A percentile compares a stretch with the other conserved stretches of the same genome.
Evolutionary conservation across 1,284 basidiomycete species (phyloP).

Genomic region (Cutaneotrichosporon sp.): DNA sequence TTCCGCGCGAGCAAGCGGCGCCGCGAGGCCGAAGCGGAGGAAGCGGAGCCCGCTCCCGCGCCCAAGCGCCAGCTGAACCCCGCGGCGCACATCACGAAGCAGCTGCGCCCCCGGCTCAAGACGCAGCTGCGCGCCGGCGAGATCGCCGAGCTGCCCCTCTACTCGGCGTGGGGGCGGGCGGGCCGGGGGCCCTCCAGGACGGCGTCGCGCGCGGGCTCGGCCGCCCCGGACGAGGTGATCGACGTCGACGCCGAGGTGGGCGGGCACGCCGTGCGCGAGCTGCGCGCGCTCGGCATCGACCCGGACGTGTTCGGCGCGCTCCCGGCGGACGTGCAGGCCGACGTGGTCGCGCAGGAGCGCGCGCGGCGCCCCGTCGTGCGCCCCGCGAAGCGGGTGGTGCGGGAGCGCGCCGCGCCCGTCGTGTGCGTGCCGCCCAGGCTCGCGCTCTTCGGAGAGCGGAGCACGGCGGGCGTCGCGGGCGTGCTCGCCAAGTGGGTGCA

Average conservation of each 20-base stretch:
- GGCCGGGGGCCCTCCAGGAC: no score
- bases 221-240: neutral
- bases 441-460: slow-evolving; percentile 62
- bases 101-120: slow-evolving; percentile 47
- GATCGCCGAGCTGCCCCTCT: slow-evolving; percentile 41
- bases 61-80: slow-evolving; percentile 20
- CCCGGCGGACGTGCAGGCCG: slow-evolving; percentile 68
- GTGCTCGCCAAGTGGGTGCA: slow-evolving; percentile 73
- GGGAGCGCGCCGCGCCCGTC: slow-evolving; percentile 54
- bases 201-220: neutral
- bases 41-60: neutral
- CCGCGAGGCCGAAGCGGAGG: neutral
- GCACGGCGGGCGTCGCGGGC: slow-evolving; percentile 67
- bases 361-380: slow-evolving; percentile 41
- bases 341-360: slow-evolving; percentile 64
- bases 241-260: slow-evolving; percentile 15
- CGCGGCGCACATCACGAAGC: slow-evolving; percentile 47
- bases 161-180: slow-evolving; percentile 36
- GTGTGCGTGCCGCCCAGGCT: slow-evolving; percentile 57
- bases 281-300: slow-evolving; percentile 68
- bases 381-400: no score
- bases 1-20: slow-evolving; percentile 18
- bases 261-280: slow-evolving; percentile 55
- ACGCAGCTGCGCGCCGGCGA: slow-evolving; percentile 39
- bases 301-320: slow-evolving; percentile 68